A percentile compares a stretch with the other conserved stretches of the same genome.
Evolutionary conservation across 371 early-diverging fungal species (phyloP).

Genomic region (Coemansia sp.): DNA sequence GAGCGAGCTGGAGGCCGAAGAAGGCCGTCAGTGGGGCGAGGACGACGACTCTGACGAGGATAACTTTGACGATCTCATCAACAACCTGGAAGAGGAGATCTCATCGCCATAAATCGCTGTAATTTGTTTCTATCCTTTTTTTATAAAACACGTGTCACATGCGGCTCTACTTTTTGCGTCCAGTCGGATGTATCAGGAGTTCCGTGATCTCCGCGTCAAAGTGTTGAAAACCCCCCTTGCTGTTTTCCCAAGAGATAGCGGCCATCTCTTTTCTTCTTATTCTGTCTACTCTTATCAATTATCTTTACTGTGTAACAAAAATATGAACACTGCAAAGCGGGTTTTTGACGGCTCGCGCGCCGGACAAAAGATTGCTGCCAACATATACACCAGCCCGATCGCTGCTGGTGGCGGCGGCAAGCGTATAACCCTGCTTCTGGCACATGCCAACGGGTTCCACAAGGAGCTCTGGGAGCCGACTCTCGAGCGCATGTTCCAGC

Average conservation of each 20-base stretch:
- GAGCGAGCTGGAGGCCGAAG: conserved; percentile 2
- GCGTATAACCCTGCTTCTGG: conserved; percentile 32
- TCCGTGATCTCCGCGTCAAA: neutral
- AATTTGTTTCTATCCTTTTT: neutral
- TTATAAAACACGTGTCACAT: neutral
- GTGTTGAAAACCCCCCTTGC: too few relatives aligned
- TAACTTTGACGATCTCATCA: conserved; percentile 51
- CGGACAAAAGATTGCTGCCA: conserved; percentile 35
- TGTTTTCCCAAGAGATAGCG: too few relatives aligned
- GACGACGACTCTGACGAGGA: conserved; percentile 50
- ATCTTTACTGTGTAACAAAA: neutral
- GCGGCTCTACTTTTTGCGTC: too few relatives aligned
- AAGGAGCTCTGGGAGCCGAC: conserved; percentile 52
- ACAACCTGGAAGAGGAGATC: conserved; percentile 47
- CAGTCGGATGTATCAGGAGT: too few relatives aligned
- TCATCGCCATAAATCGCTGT: conserved; percentile 23
- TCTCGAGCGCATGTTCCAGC: conserved; percentile 20
- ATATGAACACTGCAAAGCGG: conserved; percentile 22
- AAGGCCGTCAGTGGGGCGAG: conserved; percentile 33
- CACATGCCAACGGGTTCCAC: conserved; percentile 52
- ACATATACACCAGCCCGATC: conserved; percentile 19
- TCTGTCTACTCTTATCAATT: neutral
- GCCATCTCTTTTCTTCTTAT: too few relatives aligned
- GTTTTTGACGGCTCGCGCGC: conserved; percentile 32
- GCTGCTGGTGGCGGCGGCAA: neutral